Conservation (phyloP, 2,329 filamentous ascomycete species). For the Arthrinium phaeospermum region DNA sequence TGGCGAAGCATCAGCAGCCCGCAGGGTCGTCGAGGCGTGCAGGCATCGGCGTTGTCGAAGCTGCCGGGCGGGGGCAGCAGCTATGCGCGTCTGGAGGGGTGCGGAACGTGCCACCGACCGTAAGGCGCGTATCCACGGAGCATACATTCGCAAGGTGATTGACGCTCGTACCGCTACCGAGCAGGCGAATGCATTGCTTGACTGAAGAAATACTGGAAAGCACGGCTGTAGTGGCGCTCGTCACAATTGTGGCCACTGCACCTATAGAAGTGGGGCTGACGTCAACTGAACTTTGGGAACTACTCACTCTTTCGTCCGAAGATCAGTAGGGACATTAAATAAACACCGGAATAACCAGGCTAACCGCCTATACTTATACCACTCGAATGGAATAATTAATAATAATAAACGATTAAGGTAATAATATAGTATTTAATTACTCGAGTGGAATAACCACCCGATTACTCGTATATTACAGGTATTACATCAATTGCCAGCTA, state of each 20-base stretch:
- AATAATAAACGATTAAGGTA: no score
- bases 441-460: no score
- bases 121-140: conserved; percentile 37
- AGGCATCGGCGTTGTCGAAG: conserved; percentile 30
- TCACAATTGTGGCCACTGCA: neutral
- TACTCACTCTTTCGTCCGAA: neutral
- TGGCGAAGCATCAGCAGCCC: conserved; percentile 21
- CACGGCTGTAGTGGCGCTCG: neutral
- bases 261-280: neutral
- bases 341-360: no score
- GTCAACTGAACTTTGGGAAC: neutral
- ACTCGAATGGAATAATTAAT: no score
- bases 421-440: no score
- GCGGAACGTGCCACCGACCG: conserved; percentile 34
- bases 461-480: no score
- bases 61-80: conserved; percentile 13
- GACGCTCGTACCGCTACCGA: conserved; percentile 37
- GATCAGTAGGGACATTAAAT: no score
- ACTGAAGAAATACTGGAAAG: neutral
- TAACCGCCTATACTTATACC: no score
- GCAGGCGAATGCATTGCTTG: conserved; percentile 37
- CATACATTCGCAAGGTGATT: conserved; percentile 39
- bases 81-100: conserved; percentile 27
- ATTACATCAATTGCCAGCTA: no score
- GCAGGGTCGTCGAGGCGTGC: conserved; percentile 30